These are phyloP conservation scores for Sugiyamaella qingdaonensis DNA, from an alignment of 805 yeast species.

Conservation along the genomic window DNA sequence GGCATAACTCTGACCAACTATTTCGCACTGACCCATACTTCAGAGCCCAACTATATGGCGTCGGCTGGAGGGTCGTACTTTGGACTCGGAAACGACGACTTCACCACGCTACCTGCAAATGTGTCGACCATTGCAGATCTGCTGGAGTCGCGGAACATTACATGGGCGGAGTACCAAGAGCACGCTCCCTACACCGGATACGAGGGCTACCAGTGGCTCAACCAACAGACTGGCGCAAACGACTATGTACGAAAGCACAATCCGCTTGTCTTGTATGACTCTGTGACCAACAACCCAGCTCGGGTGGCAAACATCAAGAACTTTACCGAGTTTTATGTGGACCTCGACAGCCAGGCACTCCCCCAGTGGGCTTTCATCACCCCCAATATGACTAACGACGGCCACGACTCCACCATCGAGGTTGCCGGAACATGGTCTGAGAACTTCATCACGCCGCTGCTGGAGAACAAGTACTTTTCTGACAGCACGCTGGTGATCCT, in stretches of 20 bases:
- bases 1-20: conserved; percentile 48
- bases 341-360: conserved; percentile 37
- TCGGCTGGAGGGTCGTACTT: conserved; percentile 50
- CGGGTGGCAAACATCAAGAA: conserved; percentile 46
- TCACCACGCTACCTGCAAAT: conserved; percentile 42
- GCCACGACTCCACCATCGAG: conserved; percentile 46
- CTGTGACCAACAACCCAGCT: conserved; percentile 34
- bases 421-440: conserved; percentile 46
- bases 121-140: conserved; percentile 48
- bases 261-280: conserved; percentile 44
- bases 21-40: conserved; percentile 50
- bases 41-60: conserved; percentile 52
- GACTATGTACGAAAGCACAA: conserved; percentile 52
- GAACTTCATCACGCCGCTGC: conserved; percentile 42
- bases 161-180: conserved; percentile 55
- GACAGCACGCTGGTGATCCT: conserved; percentile 42
- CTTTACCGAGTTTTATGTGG: conserved; percentile 42
- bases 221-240: conserved; percentile 41
- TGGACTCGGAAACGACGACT: conserved; percentile 44
- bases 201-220: conserved; percentile 44
- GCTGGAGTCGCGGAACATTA: conserved; percentile 42
- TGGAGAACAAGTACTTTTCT: conserved; percentile 45
- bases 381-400: conserved; percentile 53
- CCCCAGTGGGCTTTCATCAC: conserved; percentile 54
- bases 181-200: conserved; percentile 51